Percentiles rank a stretch among this genome's conserved stretches.
Evolutionary conservation across 1,139 yeast genomes (phyloP).

Genomic region (Hansenula anomala): DNA sequence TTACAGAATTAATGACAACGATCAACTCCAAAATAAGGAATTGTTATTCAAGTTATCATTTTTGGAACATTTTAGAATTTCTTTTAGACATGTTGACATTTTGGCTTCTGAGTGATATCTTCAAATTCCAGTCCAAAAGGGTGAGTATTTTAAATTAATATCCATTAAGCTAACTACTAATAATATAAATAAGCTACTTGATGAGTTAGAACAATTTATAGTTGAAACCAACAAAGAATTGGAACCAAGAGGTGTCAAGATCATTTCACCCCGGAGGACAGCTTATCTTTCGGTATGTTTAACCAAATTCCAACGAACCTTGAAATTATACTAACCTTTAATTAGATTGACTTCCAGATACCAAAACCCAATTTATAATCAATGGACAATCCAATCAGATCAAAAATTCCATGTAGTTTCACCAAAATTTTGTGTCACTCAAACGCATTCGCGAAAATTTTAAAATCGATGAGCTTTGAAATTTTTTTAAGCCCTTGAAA

Average conservation of each 20-base stretch:
- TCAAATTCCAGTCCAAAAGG: constrained; percentile 19
- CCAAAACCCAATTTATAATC: constrained; percentile 12
- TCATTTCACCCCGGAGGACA: constrained; percentile 51
- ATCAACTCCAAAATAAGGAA: constrained; percentile 41
- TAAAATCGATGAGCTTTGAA: no score
- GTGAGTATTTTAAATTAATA: constrained; percentile 12
- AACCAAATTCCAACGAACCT: not conserved
- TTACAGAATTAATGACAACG: constrained; percentile 33
- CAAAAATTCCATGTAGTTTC: no score
- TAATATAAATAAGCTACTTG: constrained; percentile 29
- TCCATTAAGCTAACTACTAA: constrained; percentile 8
- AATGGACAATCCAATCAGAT: no score
- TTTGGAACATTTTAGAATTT: constrained; percentile 35
- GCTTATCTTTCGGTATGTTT: constrained; percentile 58
- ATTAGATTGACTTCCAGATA: constrained; percentile 15
- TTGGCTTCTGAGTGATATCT: constrained; percentile 29
- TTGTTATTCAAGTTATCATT: constrained; percentile 37
- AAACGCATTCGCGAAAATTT: no score
- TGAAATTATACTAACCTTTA: no score
- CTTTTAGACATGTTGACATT: constrained; percentile 45
- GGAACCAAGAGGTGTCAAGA: constrained; percentile 26
- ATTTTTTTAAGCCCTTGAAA: no score
- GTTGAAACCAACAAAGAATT: constrained; percentile 32
- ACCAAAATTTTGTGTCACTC: no score
- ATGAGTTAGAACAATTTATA: constrained; percentile 43